Percentiles rank a stretch among this genome's conserved stretches.
These are phyloP conservation scores for Penicillium fuscoglaucum DNA, from an alignment of 2,329 filamentous ascomycete species.

Conservation along the genomic window DNA sequence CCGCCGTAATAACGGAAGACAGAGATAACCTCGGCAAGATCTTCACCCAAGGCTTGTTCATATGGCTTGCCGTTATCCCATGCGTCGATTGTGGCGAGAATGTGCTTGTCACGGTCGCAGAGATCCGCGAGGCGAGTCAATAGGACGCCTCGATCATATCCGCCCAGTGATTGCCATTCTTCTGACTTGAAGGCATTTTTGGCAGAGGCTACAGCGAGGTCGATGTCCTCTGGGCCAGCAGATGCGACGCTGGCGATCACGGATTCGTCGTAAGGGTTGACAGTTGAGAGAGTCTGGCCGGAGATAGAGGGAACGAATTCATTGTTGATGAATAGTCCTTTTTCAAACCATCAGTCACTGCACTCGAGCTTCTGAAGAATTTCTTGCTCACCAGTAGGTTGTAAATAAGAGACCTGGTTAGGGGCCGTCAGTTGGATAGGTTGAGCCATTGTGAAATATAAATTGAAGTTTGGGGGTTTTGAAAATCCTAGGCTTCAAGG, in stretches of 20 bases:
- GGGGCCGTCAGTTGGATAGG: constrained; percentile 1
- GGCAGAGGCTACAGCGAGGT: neutral
- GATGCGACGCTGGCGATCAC: constrained; percentile 2
- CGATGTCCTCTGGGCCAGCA: neutral
- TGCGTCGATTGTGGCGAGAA: constrained; percentile 2
- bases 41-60: constrained; percentile 1
- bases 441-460: constrained; percentile 3
- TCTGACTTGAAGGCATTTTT: constrained; percentile 2
- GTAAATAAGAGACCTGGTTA: neutral
- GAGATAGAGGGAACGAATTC: constrained; percentile 1
- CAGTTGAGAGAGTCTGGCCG: neutral
- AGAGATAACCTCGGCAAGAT: constrained; percentile 7
- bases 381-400: neutral
- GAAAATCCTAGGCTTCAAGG: neutral
- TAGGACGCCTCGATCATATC: neutral
- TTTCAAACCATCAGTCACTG: neutral
- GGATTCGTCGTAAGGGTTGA: constrained; percentile 1
- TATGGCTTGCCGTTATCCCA: constrained; percentile 9
- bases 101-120: constrained; percentile 14
- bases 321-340: constrained; percentile 4
- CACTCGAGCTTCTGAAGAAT: accelerated
- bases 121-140: neutral
- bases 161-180: neutral
- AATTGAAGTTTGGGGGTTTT: neutral
- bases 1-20: constrained; percentile 69